Evolutionary conservation across 1,139 yeast genomes (phyloP), one percentile per base, ranked within the genome.

Genomic region (Nadsonia starkeyi-henricii): DNA sequence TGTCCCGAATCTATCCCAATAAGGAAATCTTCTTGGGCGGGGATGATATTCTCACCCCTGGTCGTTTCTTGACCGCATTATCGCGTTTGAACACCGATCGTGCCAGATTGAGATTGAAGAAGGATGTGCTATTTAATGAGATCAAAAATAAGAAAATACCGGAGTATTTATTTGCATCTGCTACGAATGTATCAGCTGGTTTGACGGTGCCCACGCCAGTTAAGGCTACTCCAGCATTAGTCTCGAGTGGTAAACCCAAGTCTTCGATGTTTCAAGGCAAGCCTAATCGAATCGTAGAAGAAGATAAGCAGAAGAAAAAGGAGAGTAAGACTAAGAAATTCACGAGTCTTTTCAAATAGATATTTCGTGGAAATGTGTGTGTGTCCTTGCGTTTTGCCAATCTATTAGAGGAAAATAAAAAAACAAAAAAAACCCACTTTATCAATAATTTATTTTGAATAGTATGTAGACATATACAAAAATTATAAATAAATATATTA

Each of bases 1-100:
- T 88, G 46, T 75, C 86, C 5, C 64, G 69, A 19, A 66, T 74
- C 45, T 71, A 77, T 51, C 53, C 50, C 17, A 77, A 82, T 56
- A 81, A 79, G 60, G 96, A 86, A 54, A 75, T 91, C 30, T 78
- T 82, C 53, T 70, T 91, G 52, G 98, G 98, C 0, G 81, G 94
- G 5, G 95, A 85, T 59, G 79, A 82, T 47, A 67, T 88, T 2
- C 65, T 84, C 52, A 77, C 83, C 13, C 94, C 96, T 0, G 57
- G 65, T 15, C 68, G 69, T 47, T 76, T 75, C 54, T 59, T 81
- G 47, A 52, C 56, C n/a, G 53, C 62, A 7, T 51, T 69, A 46
- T 53, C 58, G 13, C 53, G 62, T 2, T 53, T 66, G 26, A 49
- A 57, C 2, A 53, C 54, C 7, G 57, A 62, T 5, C 56, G 70